Evolutionary conservation across 805 yeast species (phyloP).

Genomic region (Yamadazyma sp.): DNA sequence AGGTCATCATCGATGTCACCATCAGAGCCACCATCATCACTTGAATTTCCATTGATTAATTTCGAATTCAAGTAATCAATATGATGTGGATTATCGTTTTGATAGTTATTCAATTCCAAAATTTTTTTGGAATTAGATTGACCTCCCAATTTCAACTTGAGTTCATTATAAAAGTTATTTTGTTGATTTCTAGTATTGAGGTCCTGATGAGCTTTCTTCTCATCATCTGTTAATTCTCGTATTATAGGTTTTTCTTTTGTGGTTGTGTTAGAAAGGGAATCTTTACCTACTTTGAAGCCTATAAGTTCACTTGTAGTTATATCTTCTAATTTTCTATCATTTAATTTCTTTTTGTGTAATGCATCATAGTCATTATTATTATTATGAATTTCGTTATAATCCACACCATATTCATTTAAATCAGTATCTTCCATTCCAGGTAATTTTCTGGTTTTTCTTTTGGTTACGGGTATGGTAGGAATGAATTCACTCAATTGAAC

Average conservation of each 20-base stretch:
- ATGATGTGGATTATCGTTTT: conserved; percentile 21
- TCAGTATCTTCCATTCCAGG: conserved; percentile 28
- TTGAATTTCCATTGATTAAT: too few relatives aligned
- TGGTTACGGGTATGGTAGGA: conserved; percentile 14
- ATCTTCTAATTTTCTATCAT: conserved; percentile 18
- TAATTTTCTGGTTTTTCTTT: conserved; percentile 25
- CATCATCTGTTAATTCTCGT: conserved; percentile 24
- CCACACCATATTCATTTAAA: conserved; percentile 39
- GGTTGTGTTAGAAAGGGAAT: conserved; percentile 9
- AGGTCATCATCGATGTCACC: conserved; percentile 18
- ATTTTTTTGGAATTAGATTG: conserved; percentile 16
- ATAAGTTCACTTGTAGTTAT: conserved; percentile 27
- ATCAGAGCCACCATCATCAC: conserved; percentile 1
- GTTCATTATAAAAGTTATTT: conserved; percentile 24
- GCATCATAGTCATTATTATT: conserved; percentile 27
- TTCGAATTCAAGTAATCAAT: conserved; percentile 22
- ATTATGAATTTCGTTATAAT: conserved; percentile 25
- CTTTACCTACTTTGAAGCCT: conserved; percentile 36
- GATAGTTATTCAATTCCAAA: conserved; percentile 34
- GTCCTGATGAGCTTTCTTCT: conserved; percentile 21
- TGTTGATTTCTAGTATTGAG: conserved; percentile 24
- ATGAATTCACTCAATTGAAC: conserved; percentile 23
- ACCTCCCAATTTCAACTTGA: conserved; percentile 26
- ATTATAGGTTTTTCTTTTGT: conserved; percentile 1
- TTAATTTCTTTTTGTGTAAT: conserved; percentile 16